Percentiles rank a stretch among this genome's conserved stretches.
Evolutionary conservation across 2,329 filamentous ascomycete genomes (phyloP).

Genomic region (Venturia pyrina): DNA sequence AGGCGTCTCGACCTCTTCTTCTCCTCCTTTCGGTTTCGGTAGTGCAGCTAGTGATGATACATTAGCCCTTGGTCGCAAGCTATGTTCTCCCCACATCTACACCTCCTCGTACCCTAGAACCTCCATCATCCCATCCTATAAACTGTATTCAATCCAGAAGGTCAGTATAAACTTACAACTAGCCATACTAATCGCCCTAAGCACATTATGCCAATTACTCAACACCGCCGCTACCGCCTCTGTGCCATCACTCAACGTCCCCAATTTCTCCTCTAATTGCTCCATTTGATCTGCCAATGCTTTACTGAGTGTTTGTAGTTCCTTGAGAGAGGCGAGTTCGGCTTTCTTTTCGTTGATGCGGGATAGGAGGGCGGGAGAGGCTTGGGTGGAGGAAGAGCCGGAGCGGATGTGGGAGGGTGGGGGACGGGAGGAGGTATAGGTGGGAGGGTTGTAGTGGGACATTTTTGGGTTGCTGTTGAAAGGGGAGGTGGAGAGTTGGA

Average conservation of each 20-base stretch:
- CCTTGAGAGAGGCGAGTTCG: conserved; percentile 68
- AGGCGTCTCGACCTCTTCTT: conserved; percentile 35
- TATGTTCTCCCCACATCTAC: neutral
- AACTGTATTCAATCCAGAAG: too few species aligned
- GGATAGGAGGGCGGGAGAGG: conserved; percentile 60
- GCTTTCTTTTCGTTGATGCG: conserved; percentile 80
- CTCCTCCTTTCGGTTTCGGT: conserved; percentile 45
- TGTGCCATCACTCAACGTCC: conserved; percentile 69
- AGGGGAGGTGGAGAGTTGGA: too few species aligned
- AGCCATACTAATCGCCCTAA: conserved; percentile 78
- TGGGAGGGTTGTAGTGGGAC: conserved; percentile 8
- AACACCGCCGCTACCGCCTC: conserved; percentile 80
- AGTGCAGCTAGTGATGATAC: conserved; percentile 50
- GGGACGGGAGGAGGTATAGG: conserved; percentile 4
- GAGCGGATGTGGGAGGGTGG: conserved; percentile 54
- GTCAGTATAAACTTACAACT: conserved; percentile 47
- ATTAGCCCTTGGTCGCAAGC: neutral
- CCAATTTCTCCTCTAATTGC: conserved; percentile 65
- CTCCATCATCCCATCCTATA: neutral
- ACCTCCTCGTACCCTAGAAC: neutral
- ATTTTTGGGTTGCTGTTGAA: neutral
- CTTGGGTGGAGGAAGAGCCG: conserved; percentile 40
- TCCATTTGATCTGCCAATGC: conserved; percentile 76
- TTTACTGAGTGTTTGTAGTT: conserved; percentile 68
- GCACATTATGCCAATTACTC: conserved; percentile 79